Percentiles rank a stretch among this genome's conserved stretches.
Conservation (phyloP, 164 flowering plant species). For the Piper longum region DNA sequence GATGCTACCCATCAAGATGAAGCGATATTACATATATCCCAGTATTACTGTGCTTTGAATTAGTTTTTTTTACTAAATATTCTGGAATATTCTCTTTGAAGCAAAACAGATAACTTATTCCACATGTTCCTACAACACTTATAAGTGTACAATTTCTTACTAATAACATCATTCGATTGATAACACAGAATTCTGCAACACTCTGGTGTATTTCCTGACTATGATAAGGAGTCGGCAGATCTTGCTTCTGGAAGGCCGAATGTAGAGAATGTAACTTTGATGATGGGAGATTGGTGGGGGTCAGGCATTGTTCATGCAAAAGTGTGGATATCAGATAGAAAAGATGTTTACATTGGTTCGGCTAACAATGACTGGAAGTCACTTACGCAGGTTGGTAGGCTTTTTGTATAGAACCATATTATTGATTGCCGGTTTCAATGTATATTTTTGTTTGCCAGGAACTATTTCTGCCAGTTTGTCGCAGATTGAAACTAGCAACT, state of each 20-base stretch:
- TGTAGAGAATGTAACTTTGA: conserved; percentile 63
- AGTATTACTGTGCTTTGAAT: too few species aligned
- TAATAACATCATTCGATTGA: neutral
- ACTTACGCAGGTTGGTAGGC: conserved; percentile 62
- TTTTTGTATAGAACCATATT: neutral
- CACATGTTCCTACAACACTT: too few species aligned
- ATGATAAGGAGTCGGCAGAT: conserved; percentile 47
- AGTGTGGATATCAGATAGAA: conserved; percentile 81
- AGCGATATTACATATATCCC: too few species aligned
- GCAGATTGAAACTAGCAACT: neutral
- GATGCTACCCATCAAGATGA: too few species aligned
- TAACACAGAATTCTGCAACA: conserved; percentile 58
- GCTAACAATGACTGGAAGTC: conserved; percentile 99
- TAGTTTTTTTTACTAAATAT: too few species aligned
- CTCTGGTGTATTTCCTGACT: conserved; percentile 87
- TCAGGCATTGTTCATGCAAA: conserved; percentile 91
- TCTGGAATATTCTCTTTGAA: neutral
- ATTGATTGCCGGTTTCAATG: neutral
- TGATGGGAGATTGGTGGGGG: conserved; percentile 74
- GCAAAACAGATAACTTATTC: neutral
- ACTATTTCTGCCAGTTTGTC: neutral
- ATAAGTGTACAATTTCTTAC: too few species aligned
- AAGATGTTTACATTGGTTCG: conserved; percentile 80
- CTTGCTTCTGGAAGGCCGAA: conserved; percentile 76
- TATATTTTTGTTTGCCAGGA: neutral